Base-by-base conservation (phyloP, 2,329 filamentous ascomycete genomes). In the Myotisia sp. region DNA sequence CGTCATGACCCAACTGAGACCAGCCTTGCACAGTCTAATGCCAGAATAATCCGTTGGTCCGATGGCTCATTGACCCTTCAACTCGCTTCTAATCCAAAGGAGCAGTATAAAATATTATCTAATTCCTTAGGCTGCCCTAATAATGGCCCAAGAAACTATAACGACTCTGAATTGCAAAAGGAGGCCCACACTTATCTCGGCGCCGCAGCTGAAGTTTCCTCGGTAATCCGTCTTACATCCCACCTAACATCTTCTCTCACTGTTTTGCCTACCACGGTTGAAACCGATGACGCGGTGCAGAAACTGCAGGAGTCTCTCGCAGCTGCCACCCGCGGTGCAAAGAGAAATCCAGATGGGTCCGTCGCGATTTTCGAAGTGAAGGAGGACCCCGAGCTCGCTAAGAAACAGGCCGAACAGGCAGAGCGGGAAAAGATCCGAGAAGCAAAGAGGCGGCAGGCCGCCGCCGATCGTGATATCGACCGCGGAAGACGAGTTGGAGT, bases 21-120 rank as follows among this genome's bases (percentile, higher is more conserved):
- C 4, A 54, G 59, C 3, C 53, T 67, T 23, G 56, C 76, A 9
- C 74, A 79, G 48, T 77, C 73, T 5, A 79, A 78, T 46, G 71
- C 73, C 7, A 71, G 74, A 26, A 63, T 79, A 33, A 62, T 78
- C 32, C 67, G 70, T 42, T 79, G 75, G 75, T 74, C 72, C 12
- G 74, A 79, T 46, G 75, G 75, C 23, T 76, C 70, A 3, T 55
- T 78, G 29, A 78, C 74, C 2, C 58, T 79, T 3, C 75, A 79
- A 46, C 62, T 78, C 23, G 74, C 72, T 16, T 74, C 69, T 9
- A 67, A 73, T 23, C 70, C 73, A 2, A 63, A 58, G 22, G 67
- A 67, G 37, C 74, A 77, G 44, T 76, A 74, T 52, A 64, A 68
- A 40, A 68, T 76, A 37, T 56, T 68, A 39, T 62, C 68, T 22